Conservation (phyloP, 2,329 filamentous ascomycete genomes). For the Calonectria honghensis region DNA sequence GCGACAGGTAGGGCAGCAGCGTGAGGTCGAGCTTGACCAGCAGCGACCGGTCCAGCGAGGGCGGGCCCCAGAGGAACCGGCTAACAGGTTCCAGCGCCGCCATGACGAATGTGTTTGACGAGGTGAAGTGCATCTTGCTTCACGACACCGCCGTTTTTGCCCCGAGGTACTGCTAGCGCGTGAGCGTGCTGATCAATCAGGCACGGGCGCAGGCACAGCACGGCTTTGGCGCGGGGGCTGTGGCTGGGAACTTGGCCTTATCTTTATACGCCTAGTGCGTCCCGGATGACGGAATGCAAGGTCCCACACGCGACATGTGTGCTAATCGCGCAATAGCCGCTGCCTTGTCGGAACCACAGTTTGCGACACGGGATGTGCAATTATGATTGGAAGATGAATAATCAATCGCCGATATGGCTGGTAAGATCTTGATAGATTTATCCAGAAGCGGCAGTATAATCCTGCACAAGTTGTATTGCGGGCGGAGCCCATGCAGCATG, state of each 20-base stretch:
- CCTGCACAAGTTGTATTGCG: not conserved
- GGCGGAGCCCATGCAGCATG: not conserved
- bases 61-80: constrained; percentile 4
- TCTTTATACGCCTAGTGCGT: constrained; percentile 15
- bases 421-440: too few species aligned
- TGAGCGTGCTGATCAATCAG: not conserved
- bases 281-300: constrained; percentile 8
- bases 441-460: not conserved
- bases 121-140: not conserved
- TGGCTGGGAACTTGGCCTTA: not conserved
- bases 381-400: not conserved
- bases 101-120: not conserved
- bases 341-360: too few species aligned
- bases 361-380: too few species aligned
- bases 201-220: not conserved
- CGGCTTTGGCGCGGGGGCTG: not conserved
- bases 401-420: not conserved
- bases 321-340: not conserved
- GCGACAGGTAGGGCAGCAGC: constrained; percentile 65
- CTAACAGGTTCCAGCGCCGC: constrained; percentile 9
- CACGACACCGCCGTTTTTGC: not conserved
- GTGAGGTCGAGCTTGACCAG: constrained; percentile 64
- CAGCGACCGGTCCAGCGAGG: constrained; percentile 50
- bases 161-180: not conserved
- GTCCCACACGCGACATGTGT: constrained; percentile 17